Base-by-base conservation (phyloP, 169 alveolate genomes). In the Plasmodium vivax region DNA sequence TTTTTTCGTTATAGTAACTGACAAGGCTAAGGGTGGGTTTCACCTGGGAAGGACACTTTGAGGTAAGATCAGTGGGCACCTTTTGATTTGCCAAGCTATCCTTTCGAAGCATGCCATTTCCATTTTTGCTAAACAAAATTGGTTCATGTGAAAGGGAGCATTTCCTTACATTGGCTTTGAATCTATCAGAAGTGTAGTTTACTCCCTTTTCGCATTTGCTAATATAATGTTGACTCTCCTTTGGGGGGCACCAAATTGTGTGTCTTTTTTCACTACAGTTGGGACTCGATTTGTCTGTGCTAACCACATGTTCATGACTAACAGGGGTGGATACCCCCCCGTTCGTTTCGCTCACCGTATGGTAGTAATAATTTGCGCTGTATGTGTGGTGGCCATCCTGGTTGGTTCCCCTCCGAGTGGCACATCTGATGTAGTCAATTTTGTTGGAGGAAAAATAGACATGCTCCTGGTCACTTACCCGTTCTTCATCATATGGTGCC, bases 371-470 rank as follows among this genome's bases (percentile, higher is more conserved):
- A 38, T 84, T 16, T 9, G 45, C 32, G 45, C 71, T 10, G 83
- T 84, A 10, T 23, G 68, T 45, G 27, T 72, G 56, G 23, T 72
- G 75, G 9, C 32, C 41, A 10, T 41, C 34, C 56, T 34, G 47
- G 54, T 19, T 6, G 19, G 14, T 84, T 12, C 58, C 16, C 8
- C 12, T 27, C 27, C 4, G 73, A 36, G 41, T 45, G 1, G 36
- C 27, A 41, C 34, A 19, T 9, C 45, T 84, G 47, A 71, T 84
- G 41, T 84, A 84, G n/a, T 84, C 93, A 71, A 84, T 41, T 84
- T 84, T 84, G 43, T 84, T 84, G 5, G 93, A 84, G 36, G 83
- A 84, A 56, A 84, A 84, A 72, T 71, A 47, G 9, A 23, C 16
- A 72, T 19, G 12, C 43, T 84, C 58, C 30, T 71, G 38, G 12